These are phyloP conservation scores for Lasiodiplodia hormozganensis DNA, from an alignment of 2,329 filamentous ascomycete genomes.

Conservation along the genomic window DNA sequence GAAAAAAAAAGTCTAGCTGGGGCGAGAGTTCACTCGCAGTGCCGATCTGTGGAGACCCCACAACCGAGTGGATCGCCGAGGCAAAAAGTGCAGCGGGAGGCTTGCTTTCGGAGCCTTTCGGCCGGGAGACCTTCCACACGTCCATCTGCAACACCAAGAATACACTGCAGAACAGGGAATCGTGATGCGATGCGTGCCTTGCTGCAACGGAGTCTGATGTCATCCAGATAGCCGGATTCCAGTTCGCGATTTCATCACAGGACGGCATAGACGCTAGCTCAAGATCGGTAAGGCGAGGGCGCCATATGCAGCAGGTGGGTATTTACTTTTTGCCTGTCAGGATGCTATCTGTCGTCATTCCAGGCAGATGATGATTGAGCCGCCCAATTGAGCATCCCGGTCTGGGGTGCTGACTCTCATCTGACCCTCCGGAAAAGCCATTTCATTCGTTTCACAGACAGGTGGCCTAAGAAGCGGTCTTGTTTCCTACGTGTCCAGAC, in stretches of 20 bases:
- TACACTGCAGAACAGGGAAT: not conserved
- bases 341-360: constrained; percentile 11
- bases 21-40: constrained; percentile 13
- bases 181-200: not conserved
- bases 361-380: not conserved
- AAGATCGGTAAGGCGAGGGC: not conserved
- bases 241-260: not conserved
- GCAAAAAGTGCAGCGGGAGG: constrained; percentile 16
- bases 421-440: not conserved
- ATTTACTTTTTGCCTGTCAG: not conserved
- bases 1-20: constrained; percentile 1
- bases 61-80: constrained; percentile 18
- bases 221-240: not conserved
- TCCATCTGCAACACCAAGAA: not conserved
- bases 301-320: constrained; percentile 14
- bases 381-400: constrained; percentile 11
- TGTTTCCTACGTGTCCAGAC: constrained; percentile 14
- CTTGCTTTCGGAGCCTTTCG: constrained; percentile 22
- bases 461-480: constrained; percentile 20
- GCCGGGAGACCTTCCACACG: constrained; percentile 1
- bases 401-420: not conserved
- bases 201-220: not conserved
- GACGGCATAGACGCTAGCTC: not conserved
- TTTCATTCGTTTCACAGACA: not conserved
- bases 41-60: constrained; percentile 27